These are phyloP conservation scores for Blastocystis sp. DNA, from an alignment of 352 stramenopile genomes.

Conservation along the genomic window DNA sequence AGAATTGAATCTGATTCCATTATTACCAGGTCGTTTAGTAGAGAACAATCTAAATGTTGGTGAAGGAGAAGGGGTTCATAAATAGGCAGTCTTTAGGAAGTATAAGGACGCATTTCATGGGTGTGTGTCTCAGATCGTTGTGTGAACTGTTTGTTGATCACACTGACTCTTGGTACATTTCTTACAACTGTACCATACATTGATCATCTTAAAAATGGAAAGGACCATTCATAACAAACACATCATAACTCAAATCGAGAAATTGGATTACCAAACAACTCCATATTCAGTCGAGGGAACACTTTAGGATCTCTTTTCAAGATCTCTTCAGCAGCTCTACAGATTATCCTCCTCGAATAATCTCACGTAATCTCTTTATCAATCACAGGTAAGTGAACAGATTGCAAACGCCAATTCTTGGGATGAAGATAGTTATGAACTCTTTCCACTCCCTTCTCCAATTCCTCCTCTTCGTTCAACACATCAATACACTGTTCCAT, in stretches of 20 bases:
- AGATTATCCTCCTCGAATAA: not conserved
- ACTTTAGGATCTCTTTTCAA: not conserved
- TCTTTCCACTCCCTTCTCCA: not conserved
- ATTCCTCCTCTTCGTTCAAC: not conserved
- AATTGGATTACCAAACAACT: not conserved
- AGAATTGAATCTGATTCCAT: not conserved
- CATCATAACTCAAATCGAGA: slow-evolving; percentile 13
- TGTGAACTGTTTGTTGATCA: not conserved
- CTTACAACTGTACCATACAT: no score
- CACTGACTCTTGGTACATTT: no score
- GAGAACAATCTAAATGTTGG: not conserved
- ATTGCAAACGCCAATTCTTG: slow-evolving; percentile 10
- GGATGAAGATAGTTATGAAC: not conserved
- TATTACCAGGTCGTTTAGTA: not conserved
- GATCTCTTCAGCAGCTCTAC: not conserved
- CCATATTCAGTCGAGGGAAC: slow-evolving; percentile 1
- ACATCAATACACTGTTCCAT: not conserved
- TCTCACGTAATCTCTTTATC: not conserved
- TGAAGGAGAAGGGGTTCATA: not conserved
- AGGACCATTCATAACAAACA: not conserved
- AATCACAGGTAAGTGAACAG: not conserved
- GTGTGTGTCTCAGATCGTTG: not conserved
- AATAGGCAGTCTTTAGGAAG: not conserved
- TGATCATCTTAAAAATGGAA: no score
- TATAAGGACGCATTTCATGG: not conserved